phyloP scores from a whole-genome alignment of 2,329 filamentous ascomycete species.

The Aspergillus ochraceoroseus region DNA sequence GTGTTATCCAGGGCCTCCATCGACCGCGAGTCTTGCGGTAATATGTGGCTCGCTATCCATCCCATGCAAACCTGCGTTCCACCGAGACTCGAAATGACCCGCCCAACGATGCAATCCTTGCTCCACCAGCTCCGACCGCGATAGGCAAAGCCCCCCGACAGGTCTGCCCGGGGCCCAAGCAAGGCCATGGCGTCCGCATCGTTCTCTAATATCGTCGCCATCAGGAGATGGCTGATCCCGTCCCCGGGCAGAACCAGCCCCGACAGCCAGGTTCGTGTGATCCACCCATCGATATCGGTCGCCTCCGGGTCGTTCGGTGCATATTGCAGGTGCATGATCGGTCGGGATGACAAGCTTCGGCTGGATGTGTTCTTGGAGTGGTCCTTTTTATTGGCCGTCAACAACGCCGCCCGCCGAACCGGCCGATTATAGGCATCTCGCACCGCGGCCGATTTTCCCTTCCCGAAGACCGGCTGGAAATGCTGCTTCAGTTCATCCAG shows the following conservation, averaged over 20 bases:
- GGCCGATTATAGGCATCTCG: constrained; percentile 16
- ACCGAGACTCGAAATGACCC: constrained; percentile 47
- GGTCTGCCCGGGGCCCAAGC: constrained; percentile 49
- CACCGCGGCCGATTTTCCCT: constrained; percentile 13
- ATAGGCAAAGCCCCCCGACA: constrained; percentile 54
- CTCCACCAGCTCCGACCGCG: constrained; percentile 53
- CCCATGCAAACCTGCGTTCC: constrained; percentile 51
- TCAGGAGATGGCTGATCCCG: constrained; percentile 51
- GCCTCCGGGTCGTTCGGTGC: constrained; percentile 12
- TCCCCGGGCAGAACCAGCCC: constrained; percentile 54
- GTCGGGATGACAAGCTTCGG: constrained; percentile 26
- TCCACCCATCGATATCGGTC: constrained; percentile 49
- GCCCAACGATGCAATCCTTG: constrained; percentile 51
- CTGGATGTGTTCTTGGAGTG: constrained; percentile 29
- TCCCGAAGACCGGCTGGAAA: constrained; percentile 35
- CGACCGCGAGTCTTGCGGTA: constrained; percentile 37
- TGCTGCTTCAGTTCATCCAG: constrained; percentile 36
- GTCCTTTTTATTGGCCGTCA: constrained; percentile 3
- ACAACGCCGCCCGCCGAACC: constrained; percentile 8
- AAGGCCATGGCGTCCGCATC: constrained; percentile 46
- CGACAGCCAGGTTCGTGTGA: constrained; percentile 53
- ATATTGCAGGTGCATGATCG: constrained; percentile 27
- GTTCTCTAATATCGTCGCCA: constrained; percentile 54
- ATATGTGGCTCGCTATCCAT: constrained; percentile 47
- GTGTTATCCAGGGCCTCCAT: constrained; percentile 35